Conservation (phyloP, 257 asterid species). For the Pogostemon cablin region DNA sequence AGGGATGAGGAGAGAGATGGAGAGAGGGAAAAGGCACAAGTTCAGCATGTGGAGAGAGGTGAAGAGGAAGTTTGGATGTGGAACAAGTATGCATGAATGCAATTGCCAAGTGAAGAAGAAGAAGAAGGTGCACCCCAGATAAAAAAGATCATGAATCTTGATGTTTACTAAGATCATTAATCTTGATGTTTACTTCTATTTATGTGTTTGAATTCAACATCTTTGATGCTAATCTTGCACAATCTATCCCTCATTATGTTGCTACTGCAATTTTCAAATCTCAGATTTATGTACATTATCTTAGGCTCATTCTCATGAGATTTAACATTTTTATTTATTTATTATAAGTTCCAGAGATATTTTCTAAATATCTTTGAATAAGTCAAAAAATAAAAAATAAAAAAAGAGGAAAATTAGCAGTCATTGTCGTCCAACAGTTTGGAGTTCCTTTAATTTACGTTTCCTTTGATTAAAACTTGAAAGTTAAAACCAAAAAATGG, state of each 20-base stretch:
- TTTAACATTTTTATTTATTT: no score
- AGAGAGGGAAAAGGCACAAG: slow-evolving; percentile 43
- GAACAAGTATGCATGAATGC: slow-evolving; percentile 44
- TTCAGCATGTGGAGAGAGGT: slow-evolving; percentile 71
- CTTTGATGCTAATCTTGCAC: not conserved
- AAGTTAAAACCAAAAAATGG: not conserved
- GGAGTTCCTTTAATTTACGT: slow-evolving; percentile 12
- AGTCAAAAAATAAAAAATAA: not conserved
- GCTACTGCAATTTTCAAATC: not conserved
- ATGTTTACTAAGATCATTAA: not conserved
- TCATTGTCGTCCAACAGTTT: slow-evolving; percentile 12
- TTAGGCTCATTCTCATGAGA: no score
- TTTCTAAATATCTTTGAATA: not conserved
- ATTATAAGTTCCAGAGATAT: no score
- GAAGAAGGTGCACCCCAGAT: slow-evolving; percentile 68
- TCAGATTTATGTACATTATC: no score
- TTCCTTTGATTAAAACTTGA: slow-evolving; percentile 10
- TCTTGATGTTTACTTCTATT: not conserved
- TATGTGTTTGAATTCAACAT: not conserved
- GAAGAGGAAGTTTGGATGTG: slow-evolving; percentile 90
- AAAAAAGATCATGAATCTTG: not conserved
- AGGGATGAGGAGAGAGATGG: slow-evolving; percentile 64
- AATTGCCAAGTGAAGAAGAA: slow-evolving; percentile 64
- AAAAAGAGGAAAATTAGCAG: not conserved
- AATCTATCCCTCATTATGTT: not conserved